phyloP scores from a whole-genome alignment of 208 protist genomes.

The Hexamita inflata region DNA sequence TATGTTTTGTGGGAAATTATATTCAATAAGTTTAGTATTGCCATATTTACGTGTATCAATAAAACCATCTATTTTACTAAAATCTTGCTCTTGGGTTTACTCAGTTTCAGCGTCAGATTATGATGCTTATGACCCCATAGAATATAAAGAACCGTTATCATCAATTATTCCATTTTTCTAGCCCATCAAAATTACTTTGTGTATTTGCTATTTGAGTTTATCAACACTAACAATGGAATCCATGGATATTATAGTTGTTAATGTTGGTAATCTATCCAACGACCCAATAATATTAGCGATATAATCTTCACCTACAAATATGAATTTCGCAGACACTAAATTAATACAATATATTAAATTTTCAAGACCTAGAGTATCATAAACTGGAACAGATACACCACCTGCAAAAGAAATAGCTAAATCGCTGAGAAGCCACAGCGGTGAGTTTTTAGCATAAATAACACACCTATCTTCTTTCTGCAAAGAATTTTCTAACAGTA shows the following conservation, averaged over 20 bases:
- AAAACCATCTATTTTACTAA: neutral
- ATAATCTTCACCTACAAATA: neutral
- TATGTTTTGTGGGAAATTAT: neutral
- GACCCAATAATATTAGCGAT: neutral
- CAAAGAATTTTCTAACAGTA: neutral
- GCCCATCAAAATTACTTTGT: neutral
- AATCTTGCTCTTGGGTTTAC: neutral
- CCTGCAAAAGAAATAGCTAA: neutral
- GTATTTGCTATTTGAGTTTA: neutral
- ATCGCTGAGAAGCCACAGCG: slow-evolving; percentile 17
- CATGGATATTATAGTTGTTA: neutral
- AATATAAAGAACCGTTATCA: neutral
- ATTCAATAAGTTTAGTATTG: neutral
- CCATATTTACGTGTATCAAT: neutral
- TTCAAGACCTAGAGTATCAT: slow-evolving; percentile 11
- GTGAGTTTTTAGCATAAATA: slow-evolving; percentile 24
- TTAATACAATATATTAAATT: slow-evolving; percentile 22
- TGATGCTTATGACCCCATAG: neutral
- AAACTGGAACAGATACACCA: slow-evolving; percentile 6
- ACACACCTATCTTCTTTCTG: neutral
- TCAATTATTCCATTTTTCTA: neutral
- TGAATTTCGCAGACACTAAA: neutral
- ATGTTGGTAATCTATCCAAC: neutral
- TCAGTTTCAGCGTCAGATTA: neutral
- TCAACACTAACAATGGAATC: neutral